Evolutionary conservation across 192 early-diverging fungal species (phyloP).

Genomic region (Obelidium mucronatum): DNA sequence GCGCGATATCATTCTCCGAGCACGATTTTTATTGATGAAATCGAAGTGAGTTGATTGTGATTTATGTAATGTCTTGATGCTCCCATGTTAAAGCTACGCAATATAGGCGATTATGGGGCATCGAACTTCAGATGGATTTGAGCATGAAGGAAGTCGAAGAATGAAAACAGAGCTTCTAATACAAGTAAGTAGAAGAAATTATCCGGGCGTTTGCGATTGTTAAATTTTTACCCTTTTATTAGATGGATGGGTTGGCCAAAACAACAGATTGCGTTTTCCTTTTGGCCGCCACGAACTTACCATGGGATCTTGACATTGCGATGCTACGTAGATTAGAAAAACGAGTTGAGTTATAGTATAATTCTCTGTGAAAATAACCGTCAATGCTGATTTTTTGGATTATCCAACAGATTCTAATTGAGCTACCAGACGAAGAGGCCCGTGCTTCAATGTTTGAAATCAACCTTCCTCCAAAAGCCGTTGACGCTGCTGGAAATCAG

Average conservation of each 20-base stretch:
- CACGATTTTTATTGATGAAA: constrained; percentile 66
- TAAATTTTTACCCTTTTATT: too few relatives aligned
- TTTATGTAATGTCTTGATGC: too few relatives aligned
- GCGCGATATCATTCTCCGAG: constrained; percentile 62
- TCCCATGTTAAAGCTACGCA: too few relatives aligned
- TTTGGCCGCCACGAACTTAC: constrained; percentile 61
- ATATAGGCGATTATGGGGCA: constrained; percentile 61
- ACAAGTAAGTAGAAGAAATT: constrained; percentile 34
- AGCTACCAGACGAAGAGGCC: constrained; percentile 51
- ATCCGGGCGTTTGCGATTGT: not conserved
- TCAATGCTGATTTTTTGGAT: not conserved
- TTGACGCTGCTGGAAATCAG: constrained; percentile 21
- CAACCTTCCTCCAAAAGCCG: constrained; percentile 39
- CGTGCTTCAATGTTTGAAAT: constrained; percentile 51
- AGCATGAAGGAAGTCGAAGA: constrained; percentile 62
- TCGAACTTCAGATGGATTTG: constrained; percentile 53
- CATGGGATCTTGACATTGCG: constrained; percentile 66
- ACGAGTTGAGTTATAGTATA: constrained; percentile 43
- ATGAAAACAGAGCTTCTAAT: constrained; percentile 72
- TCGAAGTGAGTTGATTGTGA: constrained; percentile 44
- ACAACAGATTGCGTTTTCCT: constrained; percentile 55
- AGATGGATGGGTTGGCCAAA: constrained; percentile 64
- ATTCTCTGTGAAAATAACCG: not conserved
- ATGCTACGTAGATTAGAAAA: constrained; percentile 65
- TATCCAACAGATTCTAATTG: constrained; percentile 55